Conservation (phyloP, 2,329 filamentous ascomycete species). For the Penicillium sp. region DNA sequence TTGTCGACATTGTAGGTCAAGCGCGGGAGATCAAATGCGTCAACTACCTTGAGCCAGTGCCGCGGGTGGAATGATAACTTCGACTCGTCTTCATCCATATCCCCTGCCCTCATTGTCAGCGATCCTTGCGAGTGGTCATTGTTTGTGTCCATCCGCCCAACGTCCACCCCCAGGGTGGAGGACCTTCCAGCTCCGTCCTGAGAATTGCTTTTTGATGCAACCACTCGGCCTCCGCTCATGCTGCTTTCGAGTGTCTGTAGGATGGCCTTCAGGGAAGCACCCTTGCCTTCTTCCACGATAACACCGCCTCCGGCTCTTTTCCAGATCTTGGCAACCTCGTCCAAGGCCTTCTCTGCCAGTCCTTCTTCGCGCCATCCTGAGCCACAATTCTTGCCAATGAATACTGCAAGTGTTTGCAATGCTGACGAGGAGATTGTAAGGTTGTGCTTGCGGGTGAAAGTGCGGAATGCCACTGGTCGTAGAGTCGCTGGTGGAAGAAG, state of each 20-base stretch:
- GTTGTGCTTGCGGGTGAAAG: constrained; percentile 97
- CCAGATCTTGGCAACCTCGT: constrained; percentile 90
- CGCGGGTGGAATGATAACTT: constrained; percentile 70
- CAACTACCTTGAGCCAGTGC: constrained; percentile 80
- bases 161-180: constrained; percentile 46
- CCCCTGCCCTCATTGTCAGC: constrained; percentile 39
- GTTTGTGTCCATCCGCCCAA: constrained; percentile 49
- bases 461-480: constrained; percentile 87
- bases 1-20: constrained; percentile 58
- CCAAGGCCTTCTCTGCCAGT: constrained; percentile 84
- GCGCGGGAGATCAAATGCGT: constrained; percentile 79
- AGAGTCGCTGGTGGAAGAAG: constrained; percentile 84
- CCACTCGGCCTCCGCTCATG: constrained; percentile 75
- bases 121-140: constrained; percentile 44
- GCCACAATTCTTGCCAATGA: constrained; percentile 91
- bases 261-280: constrained; percentile 70
- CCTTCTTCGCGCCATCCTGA: constrained; percentile 97
- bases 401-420: constrained; percentile 78
- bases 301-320: constrained; percentile 86
- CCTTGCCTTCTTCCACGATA: constrained; percentile 81
- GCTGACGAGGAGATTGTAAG: constrained; percentile 87
- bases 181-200: constrained; percentile 23
- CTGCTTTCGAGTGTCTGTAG: constrained; percentile 81
- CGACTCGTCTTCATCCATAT: constrained; percentile 57
- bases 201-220: constrained; percentile 50